Evolutionary conservation across 768 basidiomycete genomes (phyloP).

Genomic region (Saitozyma sp.): DNA sequence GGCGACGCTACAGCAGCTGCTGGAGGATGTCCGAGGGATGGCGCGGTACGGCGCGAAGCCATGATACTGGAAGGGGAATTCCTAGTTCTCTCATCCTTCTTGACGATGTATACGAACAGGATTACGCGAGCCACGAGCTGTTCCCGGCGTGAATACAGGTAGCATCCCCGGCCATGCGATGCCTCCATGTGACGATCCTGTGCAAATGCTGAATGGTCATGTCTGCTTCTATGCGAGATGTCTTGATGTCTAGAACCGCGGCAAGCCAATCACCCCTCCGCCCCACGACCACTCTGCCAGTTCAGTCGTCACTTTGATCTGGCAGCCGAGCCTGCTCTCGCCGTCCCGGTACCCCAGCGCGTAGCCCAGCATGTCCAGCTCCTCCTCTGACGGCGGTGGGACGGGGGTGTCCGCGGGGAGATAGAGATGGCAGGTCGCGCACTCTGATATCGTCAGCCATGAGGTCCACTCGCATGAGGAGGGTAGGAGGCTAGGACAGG

Average conservation of each 20-base stretch:
- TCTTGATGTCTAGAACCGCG: slow-evolving; percentile 26
- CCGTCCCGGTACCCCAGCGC: slow-evolving; percentile 40
- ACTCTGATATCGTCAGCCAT: slow-evolving; percentile 33
- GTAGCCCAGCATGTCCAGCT: slow-evolving; percentile 50
- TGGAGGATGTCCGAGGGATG: slow-evolving; percentile 35
- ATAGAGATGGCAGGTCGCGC: slow-evolving; percentile 51
- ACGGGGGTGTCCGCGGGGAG: slow-evolving; percentile 24
- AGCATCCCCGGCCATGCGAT: background rate
- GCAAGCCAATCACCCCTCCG: slow-evolving; percentile 41
- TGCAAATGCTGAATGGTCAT: too few species aligned
- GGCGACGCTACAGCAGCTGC: slow-evolving; percentile 21
- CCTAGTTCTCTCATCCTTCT: background rate
- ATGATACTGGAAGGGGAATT: slow-evolving; percentile 1
- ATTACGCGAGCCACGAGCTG: too few species aligned
- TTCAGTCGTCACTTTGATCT: slow-evolving; percentile 40
- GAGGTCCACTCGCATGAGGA: background rate
- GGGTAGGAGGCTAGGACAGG: background rate
- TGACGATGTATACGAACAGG: too few species aligned
- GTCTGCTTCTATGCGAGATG: background rate
- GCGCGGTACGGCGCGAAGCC: slow-evolving; percentile 26
- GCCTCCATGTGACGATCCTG: background rate
- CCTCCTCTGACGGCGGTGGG: slow-evolving; percentile 36
- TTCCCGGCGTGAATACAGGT: background rate
- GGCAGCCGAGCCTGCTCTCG: slow-evolving; percentile 46
- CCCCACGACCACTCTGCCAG: slow-evolving; percentile 35